These are phyloP conservation scores for Marsdenia floribunda DNA, from an alignment of 257 asterid species.

Conservation along the genomic window DNA sequence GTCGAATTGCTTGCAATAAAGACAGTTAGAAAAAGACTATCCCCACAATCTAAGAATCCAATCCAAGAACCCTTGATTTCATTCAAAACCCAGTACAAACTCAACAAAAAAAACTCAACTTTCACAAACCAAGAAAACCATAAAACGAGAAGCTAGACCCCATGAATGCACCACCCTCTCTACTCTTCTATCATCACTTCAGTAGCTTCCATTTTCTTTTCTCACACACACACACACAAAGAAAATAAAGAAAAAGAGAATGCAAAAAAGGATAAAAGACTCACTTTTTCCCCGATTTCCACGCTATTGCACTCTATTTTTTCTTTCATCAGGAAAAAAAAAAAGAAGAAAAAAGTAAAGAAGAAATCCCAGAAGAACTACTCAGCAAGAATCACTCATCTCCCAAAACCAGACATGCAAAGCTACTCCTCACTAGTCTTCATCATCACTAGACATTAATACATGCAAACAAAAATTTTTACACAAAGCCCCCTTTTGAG, in stretches of 20 bases:
- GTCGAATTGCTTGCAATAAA: neutral
- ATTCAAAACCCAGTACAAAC: neutral
- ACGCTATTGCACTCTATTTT: constrained; percentile 14
- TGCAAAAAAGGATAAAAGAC: constrained; percentile 17
- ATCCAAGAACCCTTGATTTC: constrained; percentile 14
- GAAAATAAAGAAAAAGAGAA: constrained; percentile 2
- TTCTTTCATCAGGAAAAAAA: neutral
- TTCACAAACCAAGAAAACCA: constrained; percentile 1
- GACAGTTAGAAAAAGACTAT: neutral
- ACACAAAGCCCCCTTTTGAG: constrained; percentile 19
- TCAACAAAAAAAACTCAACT: constrained; percentile 7
- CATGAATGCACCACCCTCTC: constrained; percentile 5
- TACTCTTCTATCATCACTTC: neutral
- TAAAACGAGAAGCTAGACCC: constrained; percentile 1
- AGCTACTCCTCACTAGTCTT: constrained; percentile 38
- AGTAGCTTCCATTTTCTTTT: constrained; percentile 1
- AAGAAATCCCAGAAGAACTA: neutral
- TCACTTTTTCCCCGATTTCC: constrained; percentile 41
- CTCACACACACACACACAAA: neutral
- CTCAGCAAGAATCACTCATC: constrained; percentile 29
- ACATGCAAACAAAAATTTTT: constrained; percentile 36
- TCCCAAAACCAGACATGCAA: constrained; percentile 43
- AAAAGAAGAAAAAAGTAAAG: too few species aligned
- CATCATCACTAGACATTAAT: constrained; percentile 31
- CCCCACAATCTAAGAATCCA: constrained; percentile 11